phyloP scores from a whole-genome alignment of 164 flowering plant species.

The Magnolia sinica region DNA sequence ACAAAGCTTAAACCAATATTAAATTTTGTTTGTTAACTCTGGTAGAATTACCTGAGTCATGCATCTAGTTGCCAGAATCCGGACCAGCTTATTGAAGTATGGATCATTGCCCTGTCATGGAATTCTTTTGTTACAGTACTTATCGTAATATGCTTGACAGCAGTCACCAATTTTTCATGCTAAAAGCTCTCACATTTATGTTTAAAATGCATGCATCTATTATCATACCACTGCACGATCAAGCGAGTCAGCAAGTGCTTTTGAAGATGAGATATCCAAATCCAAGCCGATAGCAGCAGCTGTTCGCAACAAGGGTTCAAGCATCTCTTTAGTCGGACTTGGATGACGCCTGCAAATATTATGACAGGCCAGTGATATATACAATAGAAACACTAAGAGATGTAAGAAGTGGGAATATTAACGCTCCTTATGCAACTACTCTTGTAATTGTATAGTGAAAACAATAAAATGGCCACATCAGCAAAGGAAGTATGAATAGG shows the following conservation, averaged over 20 bases:
- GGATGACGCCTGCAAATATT: constrained; percentile 86
- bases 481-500: not conserved
- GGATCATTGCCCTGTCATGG: constrained; percentile 80
- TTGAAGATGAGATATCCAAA: constrained; percentile 92
- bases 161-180: not conserved
- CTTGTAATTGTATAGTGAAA: not conserved
- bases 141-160: not conserved
- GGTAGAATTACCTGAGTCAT: constrained; percentile 80
- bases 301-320: constrained; percentile 86
- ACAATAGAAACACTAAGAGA: not conserved
- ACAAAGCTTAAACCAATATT: not conserved
- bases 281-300: constrained; percentile 81
- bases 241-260: constrained; percentile 96
- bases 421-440: not conserved
- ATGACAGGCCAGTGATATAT: constrained; percentile 1
- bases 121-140: not conserved
- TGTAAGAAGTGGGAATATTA: not conserved
- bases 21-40: not conserved
- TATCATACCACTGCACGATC: constrained; percentile 79
- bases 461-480: not conserved
- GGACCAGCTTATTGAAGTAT: constrained; percentile 88
- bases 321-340: constrained; percentile 90
- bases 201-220: not conserved
- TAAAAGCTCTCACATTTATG: not conserved
- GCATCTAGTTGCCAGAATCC: constrained; percentile 97